Evolutionary conservation across 805 yeast genomes (phyloP).

Genomic region (Pichia scutulata): DNA sequence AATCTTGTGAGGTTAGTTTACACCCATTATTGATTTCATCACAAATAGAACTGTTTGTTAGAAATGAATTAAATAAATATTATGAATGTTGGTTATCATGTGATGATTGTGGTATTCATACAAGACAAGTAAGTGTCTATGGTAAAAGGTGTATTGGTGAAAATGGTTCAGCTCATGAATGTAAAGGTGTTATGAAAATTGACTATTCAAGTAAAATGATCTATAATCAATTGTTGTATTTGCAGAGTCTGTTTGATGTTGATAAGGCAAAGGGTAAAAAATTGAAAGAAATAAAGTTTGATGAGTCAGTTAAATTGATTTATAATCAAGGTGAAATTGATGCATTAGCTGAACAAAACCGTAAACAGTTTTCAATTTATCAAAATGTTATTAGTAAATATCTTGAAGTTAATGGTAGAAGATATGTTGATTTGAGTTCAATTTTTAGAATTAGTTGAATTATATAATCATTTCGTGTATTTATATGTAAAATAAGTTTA

Average conservation of each 20-base stretch:
- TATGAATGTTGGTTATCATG: conserved; percentile 85
- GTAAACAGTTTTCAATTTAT: conserved; percentile 47
- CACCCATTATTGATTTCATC: conserved; percentile 49
- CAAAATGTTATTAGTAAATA: conserved; percentile 62
- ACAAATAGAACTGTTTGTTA: conserved; percentile 68
- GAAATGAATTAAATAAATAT: conserved; percentile 64
- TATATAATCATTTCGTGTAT: not conserved
- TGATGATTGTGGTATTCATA: conserved; percentile 78
- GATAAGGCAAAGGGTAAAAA: conserved; percentile 58
- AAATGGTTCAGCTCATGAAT: conserved; percentile 52
- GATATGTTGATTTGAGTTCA: conserved; percentile 78
- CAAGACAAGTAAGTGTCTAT: conserved; percentile 82
- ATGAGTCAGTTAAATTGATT: conserved; percentile 18
- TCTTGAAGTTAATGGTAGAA: conserved; percentile 73
- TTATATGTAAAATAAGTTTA: not conserved
- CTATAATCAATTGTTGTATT: conserved; percentile 79
- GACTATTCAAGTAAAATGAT: conserved; percentile 70
- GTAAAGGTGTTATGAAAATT: conserved; percentile 77
- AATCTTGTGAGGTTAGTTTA: conserved; percentile 47
- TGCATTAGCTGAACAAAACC: conserved; percentile 75
- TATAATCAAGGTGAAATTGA: conserved; percentile 48
- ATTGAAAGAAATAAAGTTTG: conserved; percentile 42
- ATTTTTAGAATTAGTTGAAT: conserved; percentile 40
- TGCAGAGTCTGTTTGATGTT: conserved; percentile 71
- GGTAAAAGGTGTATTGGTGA: conserved; percentile 77